Evolutionary conservation across 495 filamentous ascomycete genomes (phyloP).

Genomic region (Pseudoneurospora amorphoporcata): DNA sequence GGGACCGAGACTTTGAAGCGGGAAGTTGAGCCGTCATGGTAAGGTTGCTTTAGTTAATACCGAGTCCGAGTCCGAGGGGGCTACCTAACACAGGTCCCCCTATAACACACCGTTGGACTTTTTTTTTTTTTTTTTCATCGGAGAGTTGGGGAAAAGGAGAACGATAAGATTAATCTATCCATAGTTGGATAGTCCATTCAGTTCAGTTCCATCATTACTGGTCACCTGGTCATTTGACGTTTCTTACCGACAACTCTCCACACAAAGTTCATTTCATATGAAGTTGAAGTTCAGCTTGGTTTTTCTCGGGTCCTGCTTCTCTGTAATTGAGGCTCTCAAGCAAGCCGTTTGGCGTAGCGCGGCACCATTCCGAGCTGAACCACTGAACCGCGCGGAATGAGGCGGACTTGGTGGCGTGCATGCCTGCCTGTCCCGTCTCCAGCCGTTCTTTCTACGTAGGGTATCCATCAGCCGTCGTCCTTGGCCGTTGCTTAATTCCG

Average conservation of each 20-base stretch:
- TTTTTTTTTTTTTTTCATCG: too few relatives aligned
- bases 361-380: not conserved
- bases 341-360: not conserved
- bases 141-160: too few relatives aligned
- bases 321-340: not conserved
- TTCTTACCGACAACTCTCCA: not conserved
- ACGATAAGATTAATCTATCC: too few relatives aligned
- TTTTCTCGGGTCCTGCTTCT: not conserved
- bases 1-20: too few relatives aligned
- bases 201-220: too few relatives aligned
- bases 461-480: too few relatives aligned
- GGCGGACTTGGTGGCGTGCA: not conserved
- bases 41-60: not conserved
- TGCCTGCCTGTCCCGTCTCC: not conserved
- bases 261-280: too few relatives aligned
- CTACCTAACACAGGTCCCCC: not conserved
- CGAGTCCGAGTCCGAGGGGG: not conserved
- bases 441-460: not conserved
- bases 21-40: too few relatives aligned
- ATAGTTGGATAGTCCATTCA: too few relatives aligned
- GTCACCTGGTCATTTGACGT: too few relatives aligned
- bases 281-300: not conserved
- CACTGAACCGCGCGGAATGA: not conserved
- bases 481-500: not conserved
- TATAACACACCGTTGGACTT: not conserved